phyloP scores from a whole-genome alignment of 805 yeast genomes.

The Kodamaea fukazawae region DNA sequence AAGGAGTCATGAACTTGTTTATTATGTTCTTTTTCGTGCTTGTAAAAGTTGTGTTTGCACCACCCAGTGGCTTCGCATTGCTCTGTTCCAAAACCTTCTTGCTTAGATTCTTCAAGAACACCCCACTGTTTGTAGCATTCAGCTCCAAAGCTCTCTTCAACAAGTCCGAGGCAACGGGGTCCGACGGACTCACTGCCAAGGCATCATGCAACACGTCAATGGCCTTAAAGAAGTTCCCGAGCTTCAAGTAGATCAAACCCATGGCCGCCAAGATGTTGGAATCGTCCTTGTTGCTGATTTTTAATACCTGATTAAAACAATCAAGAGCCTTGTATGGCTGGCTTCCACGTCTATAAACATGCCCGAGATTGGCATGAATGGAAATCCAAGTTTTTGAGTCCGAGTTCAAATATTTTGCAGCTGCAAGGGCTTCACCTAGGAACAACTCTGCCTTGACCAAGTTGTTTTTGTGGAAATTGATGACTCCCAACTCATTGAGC shows the following conservation, averaged over 20 bases:
- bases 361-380: slow-evolving; percentile 83
- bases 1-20: slow-evolving; percentile 23
- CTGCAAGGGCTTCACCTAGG: slow-evolving; percentile 66
- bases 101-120: slow-evolving; percentile 26
- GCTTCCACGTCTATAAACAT: slow-evolving; percentile 72
- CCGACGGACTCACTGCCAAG: slow-evolving; percentile 71
- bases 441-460: slow-evolving; percentile 65
- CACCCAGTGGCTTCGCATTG: neutral
- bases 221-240: slow-evolving; percentile 62
- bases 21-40: neutral
- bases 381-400: slow-evolving; percentile 84
- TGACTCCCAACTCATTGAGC: slow-evolving; percentile 89
- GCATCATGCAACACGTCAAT: slow-evolving; percentile 79
- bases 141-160: slow-evolving; percentile 73
- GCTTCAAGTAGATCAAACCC: slow-evolving; percentile 76
- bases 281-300: slow-evolving; percentile 65
- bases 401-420: slow-evolving; percentile 65
- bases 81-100: slow-evolving; percentile 7
- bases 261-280: slow-evolving; percentile 74
- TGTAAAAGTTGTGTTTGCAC: neutral
- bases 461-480: slow-evolving; percentile 75
- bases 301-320: slow-evolving; percentile 74
- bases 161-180: slow-evolving; percentile 80
- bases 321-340: slow-evolving; percentile 63
- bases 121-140: slow-evolving; percentile 33